Conservation (phyloP, 1,139 yeast genomes). For the Candida sp. region DNA sequence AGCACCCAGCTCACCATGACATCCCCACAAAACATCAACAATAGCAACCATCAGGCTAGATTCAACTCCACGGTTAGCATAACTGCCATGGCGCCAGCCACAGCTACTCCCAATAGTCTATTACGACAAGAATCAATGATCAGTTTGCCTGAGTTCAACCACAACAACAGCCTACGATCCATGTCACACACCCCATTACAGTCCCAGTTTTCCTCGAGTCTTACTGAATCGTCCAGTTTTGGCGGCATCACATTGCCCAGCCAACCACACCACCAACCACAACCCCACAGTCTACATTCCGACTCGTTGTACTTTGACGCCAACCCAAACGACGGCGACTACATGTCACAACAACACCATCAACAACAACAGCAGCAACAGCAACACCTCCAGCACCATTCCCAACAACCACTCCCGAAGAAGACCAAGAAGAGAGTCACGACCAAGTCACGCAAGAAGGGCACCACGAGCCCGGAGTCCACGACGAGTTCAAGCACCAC, state of each 20-base stretch:
- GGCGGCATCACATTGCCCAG: constrained; percentile 13
- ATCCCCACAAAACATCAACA: constrained; percentile 1
- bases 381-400: too few relatives aligned
- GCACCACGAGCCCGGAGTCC: constrained; percentile 10
- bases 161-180: constrained; percentile 10
- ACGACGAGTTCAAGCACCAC: constrained; percentile 2
- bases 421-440: constrained; percentile 5
- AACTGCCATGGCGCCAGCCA: constrained; percentile 1
- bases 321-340: constrained; percentile 1
- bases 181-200: constrained; percentile 6
- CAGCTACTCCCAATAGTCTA: constrained; percentile 19
- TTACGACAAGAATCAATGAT: constrained; percentile 28
- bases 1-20: constrained; percentile 10
- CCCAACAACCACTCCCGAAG: too few relatives aligned
- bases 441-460: constrained; percentile 7
- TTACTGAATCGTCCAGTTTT: constrained; percentile 1
- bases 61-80: constrained; percentile 7
- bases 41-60: not conserved
- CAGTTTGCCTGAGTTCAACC: constrained; percentile 26
- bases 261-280: constrained; percentile 9
- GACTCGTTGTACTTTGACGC: constrained; percentile 11
- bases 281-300: too few relatives aligned
- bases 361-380: not conserved
- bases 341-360: too few relatives aligned
- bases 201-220: constrained; percentile 5